phyloP scores from a whole-genome alignment of 768 basidiomycete species.

The Boletus huronensis region DNA sequence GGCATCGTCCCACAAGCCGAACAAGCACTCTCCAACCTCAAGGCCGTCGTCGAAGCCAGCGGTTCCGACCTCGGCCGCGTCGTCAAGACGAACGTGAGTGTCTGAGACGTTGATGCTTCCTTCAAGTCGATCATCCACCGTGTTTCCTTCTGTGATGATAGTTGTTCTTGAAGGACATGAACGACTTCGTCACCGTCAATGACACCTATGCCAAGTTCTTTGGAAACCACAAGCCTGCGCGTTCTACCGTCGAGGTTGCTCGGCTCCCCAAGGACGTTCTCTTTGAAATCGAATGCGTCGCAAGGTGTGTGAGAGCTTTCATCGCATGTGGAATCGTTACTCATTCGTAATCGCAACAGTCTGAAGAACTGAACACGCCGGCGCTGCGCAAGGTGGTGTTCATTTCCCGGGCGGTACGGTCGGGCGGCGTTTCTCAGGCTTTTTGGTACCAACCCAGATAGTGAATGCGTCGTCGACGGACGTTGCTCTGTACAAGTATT shows the following conservation, averaged over 20 bases:
- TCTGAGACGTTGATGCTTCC: not conserved
- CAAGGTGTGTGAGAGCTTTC: slow-evolving; percentile 45
- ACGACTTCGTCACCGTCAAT: slow-evolving; percentile 85
- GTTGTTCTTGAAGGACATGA: slow-evolving; percentile 93
- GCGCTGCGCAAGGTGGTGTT: too few species aligned
- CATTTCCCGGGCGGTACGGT: not conserved
- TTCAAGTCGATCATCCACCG: not conserved
- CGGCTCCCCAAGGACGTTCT: slow-evolving; percentile 88
- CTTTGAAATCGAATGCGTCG: slow-evolving; percentile 90
- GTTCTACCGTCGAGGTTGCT: slow-evolving; percentile 88
- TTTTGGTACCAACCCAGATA: not conserved
- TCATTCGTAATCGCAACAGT: slow-evolving; percentile 5
- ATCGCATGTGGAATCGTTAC: not conserved
- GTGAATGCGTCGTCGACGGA: not conserved
- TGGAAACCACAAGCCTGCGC: slow-evolving; percentile 87
- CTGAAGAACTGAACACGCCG: slow-evolving; percentile 14
- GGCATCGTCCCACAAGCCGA: slow-evolving; percentile 47
- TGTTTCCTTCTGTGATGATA: slow-evolving; percentile 24
- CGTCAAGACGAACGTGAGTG: slow-evolving; percentile 84
- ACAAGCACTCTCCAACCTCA: slow-evolving; percentile 85
- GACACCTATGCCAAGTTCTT: slow-evolving; percentile 80
- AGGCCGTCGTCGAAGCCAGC: slow-evolving; percentile 77
- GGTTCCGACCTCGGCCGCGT: slow-evolving; percentile 78
- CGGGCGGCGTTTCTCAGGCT: not conserved
- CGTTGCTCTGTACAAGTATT: not conserved